Percentiles rank a stretch among this genome's conserved stretches.
Evolutionary conservation across 1,284 basidiomycete genomes (phyloP).

Genomic region (Cutaneotrichosporon dermatis): DNA sequence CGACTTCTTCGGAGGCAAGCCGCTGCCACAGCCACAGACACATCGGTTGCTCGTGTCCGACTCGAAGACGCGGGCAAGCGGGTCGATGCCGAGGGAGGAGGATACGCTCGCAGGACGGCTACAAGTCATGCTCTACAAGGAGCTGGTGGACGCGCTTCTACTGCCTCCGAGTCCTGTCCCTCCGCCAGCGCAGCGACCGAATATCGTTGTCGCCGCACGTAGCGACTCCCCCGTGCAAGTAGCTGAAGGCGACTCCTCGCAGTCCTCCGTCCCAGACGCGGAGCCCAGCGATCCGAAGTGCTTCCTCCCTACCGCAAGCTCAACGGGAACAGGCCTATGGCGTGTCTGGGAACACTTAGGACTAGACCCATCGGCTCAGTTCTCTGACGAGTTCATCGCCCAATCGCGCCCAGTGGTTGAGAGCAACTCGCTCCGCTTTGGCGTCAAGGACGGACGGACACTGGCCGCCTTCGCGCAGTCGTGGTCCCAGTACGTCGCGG

Average conservation of each 20-base stretch:
- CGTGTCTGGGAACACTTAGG: constrained; percentile 54
- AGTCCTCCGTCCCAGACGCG: no score
- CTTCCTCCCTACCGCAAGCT: constrained; percentile 1
- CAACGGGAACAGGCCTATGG: not conserved
- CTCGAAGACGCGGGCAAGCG: constrained; percentile 66
- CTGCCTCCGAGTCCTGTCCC: no score
- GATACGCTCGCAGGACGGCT: constrained; percentile 63
- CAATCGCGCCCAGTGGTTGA: constrained; percentile 53
- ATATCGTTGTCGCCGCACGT: no score
- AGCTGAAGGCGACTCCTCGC: no score
- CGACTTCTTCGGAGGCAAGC: constrained; percentile 24
- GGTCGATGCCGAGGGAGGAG: constrained; percentile 59
- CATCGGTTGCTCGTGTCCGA: constrained; percentile 60
- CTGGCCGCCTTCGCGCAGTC: constrained; percentile 34
- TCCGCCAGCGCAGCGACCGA: no score
- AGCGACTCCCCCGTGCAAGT: no score
- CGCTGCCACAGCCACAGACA: constrained; percentile 14
- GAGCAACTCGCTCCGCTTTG: constrained; percentile 38
- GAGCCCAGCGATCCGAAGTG: no score
- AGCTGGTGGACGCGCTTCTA: constrained; percentile 58
- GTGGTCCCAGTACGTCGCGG: constrained; percentile 39
- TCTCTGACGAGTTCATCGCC: constrained; percentile 58
- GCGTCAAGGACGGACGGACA: constrained; percentile 25
- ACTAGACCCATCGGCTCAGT: constrained; percentile 52
- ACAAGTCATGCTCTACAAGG: constrained; percentile 79